These are phyloP conservation scores for Phaeotremella fagi DNA, from an alignment of 768 basidiomycete genomes.

Conservation along the genomic window DNA sequence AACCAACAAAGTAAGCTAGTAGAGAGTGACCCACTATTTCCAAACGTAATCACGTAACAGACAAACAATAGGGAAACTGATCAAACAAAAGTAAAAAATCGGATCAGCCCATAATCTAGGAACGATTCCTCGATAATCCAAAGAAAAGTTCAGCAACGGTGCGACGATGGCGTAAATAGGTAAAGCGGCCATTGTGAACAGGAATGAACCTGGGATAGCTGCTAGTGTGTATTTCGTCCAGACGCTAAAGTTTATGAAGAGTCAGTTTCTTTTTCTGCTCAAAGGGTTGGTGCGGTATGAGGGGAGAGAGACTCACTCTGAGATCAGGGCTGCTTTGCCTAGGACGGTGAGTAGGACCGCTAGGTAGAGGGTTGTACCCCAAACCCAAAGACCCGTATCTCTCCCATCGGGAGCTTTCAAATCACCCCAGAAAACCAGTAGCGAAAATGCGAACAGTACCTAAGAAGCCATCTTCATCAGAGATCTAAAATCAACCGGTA, in stretches of 20 bases:
- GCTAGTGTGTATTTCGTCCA: conserved; percentile 99
- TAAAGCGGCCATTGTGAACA: conserved; percentile 92
- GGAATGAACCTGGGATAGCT: conserved; percentile 94
- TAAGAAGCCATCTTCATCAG: conserved; percentile 42
- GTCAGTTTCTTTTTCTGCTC: neutral
- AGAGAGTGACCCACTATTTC: conserved; percentile 75
- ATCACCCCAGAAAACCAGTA: conserved; percentile 90
- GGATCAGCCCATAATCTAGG: conserved; percentile 80
- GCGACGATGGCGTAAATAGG: conserved; percentile 85
- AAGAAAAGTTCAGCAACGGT: conserved; percentile 77
- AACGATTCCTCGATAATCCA: conserved; percentile 83
- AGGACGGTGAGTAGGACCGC: conserved; percentile 89
- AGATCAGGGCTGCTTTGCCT: conserved; percentile 93
- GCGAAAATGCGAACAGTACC: conserved; percentile 81
- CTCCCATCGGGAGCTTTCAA: conserved; percentile 72
- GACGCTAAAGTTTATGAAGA: conserved; percentile 55
- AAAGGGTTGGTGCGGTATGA: neutral
- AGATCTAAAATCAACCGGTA: conserved; percentile 1
- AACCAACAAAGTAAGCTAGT: neutral
- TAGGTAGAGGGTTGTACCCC: conserved; percentile 95
- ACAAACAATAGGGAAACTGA: conserved; percentile 78
- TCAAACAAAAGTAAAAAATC: conserved; percentile 82
- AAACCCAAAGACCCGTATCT: conserved; percentile 95
- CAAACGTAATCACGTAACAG: conserved; percentile 84
- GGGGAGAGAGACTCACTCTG: conserved; percentile 68